Percentiles rank a stretch among this genome's conserved stretches.
Evolutionary conservation across 2,329 filamentous ascomycete genomes (phyloP).

Genomic region (Colletotrichum horii): DNA sequence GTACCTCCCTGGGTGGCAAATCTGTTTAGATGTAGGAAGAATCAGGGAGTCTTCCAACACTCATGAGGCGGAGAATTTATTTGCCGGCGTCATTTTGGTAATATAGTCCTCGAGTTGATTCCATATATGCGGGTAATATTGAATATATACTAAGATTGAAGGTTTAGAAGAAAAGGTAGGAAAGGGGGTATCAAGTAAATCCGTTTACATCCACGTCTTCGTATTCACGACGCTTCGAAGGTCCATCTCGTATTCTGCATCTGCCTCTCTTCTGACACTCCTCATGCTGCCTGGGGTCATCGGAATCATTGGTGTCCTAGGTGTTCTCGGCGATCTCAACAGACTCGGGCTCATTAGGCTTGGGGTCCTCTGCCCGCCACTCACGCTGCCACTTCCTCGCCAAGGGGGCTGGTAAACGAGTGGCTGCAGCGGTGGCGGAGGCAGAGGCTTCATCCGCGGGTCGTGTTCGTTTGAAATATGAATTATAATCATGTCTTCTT

Average conservation of each 20-base stretch:
- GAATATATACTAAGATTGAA: background rate
- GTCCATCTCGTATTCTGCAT: conserved; percentile 4
- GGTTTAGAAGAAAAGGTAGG: background rate
- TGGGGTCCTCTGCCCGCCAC: background rate
- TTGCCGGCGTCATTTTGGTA: too few relatives aligned
- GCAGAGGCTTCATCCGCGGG: conserved; percentile 6
- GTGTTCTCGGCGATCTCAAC: background rate
- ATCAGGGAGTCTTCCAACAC: too few relatives aligned
- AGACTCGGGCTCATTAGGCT: background rate
- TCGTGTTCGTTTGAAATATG: background rate
- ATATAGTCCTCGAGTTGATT: too few relatives aligned
- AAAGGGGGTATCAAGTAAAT: background rate
- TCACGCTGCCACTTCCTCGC: background rate
- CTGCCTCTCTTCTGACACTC: background rate
- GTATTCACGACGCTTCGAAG: background rate
- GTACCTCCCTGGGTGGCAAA: too few relatives aligned
- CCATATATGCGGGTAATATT: background rate
- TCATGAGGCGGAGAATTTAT: too few relatives aligned
- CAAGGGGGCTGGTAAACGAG: background rate
- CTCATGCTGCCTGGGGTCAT: background rate
- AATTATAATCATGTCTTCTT: background rate
- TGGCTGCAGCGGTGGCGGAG: background rate
- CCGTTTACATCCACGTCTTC: conserved; percentile 7
- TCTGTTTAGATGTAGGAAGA: too few relatives aligned
- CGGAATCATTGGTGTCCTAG: background rate